Evolutionary conservation across 768 basidiomycete species (phyloP).

Genomic region (Obba rivulosa): DNA sequence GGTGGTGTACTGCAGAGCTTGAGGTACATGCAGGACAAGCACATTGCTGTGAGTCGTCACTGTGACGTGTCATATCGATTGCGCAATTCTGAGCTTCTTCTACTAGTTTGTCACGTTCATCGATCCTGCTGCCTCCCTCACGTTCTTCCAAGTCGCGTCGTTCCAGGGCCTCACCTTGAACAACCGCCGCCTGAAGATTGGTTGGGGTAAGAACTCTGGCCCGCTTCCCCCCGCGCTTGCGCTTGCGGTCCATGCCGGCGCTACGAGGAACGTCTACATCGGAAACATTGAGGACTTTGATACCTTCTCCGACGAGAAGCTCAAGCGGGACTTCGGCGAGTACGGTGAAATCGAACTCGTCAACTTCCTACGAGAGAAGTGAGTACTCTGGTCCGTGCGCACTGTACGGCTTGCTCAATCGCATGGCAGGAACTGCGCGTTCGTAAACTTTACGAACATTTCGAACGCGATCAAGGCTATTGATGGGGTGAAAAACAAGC

Average conservation of each 20-base stretch:
- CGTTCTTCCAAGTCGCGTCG: conserved; percentile 90
- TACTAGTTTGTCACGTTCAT: conserved; percentile 91
- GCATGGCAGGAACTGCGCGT: conserved; percentile 78
- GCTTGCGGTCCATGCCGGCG: conserved; percentile 86
- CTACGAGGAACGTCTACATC: conserved; percentile 95
- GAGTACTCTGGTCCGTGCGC: conserved; percentile 4
- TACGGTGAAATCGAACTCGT: conserved; percentile 96
- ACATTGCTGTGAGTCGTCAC: conserved; percentile 72
- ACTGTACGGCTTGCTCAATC: conserved; percentile 1
- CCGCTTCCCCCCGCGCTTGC: conserved; percentile 79
- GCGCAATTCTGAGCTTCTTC: not conserved
- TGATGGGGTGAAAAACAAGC: conserved; percentile 86
- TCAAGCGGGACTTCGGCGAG: conserved; percentile 91
- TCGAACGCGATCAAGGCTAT: conserved; percentile 98
- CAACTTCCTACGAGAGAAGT: conserved; percentile 95
- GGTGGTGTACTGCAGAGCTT: conserved; percentile 97
- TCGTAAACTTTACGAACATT: conserved; percentile 94
- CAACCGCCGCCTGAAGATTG: conserved; percentile 91
- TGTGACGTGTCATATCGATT: not conserved
- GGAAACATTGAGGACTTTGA: conserved; percentile 97
- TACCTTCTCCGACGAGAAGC: conserved; percentile 79
- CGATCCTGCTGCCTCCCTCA: conserved; percentile 87
- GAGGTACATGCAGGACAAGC: conserved; percentile 94
- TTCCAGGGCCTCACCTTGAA: conserved; percentile 88
- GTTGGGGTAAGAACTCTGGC: conserved; percentile 97